These are phyloP conservation scores for Psidium friedrichsthalianum DNA, from an alignment of 345 rosid genomes.

Conservation along the genomic window DNA sequence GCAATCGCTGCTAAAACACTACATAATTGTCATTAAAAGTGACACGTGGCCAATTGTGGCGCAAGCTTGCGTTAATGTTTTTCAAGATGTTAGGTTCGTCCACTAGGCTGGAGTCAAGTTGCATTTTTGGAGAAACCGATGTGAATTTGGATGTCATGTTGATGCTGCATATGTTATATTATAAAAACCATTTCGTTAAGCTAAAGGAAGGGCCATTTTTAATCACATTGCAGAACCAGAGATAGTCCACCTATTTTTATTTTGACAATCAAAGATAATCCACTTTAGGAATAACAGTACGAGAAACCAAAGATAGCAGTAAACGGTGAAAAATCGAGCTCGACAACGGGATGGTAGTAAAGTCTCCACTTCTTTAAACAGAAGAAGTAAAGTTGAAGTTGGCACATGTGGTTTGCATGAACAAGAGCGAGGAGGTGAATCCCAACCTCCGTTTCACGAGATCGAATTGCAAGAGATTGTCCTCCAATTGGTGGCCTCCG, in stretches of 20 bases:
- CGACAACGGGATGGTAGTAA: background rate
- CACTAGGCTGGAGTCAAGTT: background rate
- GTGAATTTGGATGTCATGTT: background rate
- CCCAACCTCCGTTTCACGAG: constrained; percentile 23
- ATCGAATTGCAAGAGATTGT: constrained; percentile 29
- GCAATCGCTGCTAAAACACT: no score
- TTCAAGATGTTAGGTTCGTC: background rate
- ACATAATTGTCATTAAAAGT: background rate
- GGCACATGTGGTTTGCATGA: constrained; percentile 35
- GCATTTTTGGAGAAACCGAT: background rate
- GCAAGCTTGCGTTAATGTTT: background rate
- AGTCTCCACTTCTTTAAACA: background rate
- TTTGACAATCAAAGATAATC: background rate
- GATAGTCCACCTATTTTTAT: background rate
- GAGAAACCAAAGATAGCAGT: background rate
- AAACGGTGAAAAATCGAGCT: background rate
- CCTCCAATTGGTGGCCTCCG: constrained; percentile 30
- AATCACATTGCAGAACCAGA: background rate
- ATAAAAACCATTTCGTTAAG: background rate
- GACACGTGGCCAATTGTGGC: background rate
- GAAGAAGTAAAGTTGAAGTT: constrained; percentile 56
- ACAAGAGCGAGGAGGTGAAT: constrained; percentile 20
- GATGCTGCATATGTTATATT: background rate
- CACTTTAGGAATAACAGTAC: background rate
- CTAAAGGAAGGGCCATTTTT: background rate